Percentiles rank a stretch among this genome's conserved stretches.
Evolutionary conservation across 2,329 filamentous ascomycete species (phyloP).

Genomic region (Apiospora koreana): DNA sequence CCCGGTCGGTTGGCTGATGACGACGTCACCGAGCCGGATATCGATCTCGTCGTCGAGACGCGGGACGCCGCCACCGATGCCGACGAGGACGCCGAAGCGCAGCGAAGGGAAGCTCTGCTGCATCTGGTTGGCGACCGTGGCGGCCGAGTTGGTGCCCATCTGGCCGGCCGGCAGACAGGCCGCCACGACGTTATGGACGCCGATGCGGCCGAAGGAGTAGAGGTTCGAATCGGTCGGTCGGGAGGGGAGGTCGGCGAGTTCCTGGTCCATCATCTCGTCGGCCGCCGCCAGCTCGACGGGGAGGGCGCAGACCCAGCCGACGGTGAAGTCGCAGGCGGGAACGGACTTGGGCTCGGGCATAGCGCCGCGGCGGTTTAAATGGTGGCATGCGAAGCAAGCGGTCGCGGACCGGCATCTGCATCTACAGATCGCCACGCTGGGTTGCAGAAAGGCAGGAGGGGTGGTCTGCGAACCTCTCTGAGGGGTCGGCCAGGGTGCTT

Average conservation of each 20-base stretch:
- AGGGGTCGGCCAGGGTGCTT: neutral
- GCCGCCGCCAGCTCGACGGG: conserved; percentile 32
- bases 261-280: conserved; percentile 30
- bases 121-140: conserved; percentile 21
- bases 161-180: conserved; percentile 22
- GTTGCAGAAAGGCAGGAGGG: neutral
- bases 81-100: neutral
- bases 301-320: conserved; percentile 36
- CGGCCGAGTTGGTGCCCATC: conserved; percentile 26
- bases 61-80: neutral
- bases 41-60: neutral
- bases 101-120: conserved; percentile 18
- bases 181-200: conserved; percentile 21
- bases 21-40: neutral
- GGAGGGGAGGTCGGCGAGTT: conserved; percentile 20
- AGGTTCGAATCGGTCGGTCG: conserved; percentile 20
- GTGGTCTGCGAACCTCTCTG: neutral
- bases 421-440: neutral
- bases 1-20: neutral
- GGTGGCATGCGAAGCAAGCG: neutral
- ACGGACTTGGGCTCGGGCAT: neutral
- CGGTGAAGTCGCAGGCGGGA: conserved; percentile 24
- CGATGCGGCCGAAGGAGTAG: conserved; percentile 25
- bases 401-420: neutral
- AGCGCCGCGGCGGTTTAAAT: too few species aligned